Conservation (phyloP, 345 rosid genomes). For the Combretum micranthum region DNA sequence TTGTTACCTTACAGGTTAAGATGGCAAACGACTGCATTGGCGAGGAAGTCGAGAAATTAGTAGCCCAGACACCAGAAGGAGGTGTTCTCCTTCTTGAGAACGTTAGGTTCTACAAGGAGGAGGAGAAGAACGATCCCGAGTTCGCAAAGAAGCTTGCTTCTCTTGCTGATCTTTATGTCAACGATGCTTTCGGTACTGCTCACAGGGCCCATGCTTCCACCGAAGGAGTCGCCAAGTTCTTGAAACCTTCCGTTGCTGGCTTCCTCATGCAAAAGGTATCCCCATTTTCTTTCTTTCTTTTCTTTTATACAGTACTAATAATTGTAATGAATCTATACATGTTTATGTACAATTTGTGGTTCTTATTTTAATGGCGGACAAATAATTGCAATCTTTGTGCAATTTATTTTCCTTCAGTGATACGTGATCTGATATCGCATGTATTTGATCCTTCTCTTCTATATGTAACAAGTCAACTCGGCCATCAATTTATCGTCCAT, state of each 20-base stretch:
- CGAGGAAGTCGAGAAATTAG: conserved; percentile 67
- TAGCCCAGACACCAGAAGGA: conserved; percentile 58
- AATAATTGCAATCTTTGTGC: no score
- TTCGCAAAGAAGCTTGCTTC: conserved; percentile 91
- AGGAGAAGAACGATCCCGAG: conserved; percentile 94
- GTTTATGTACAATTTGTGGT: no score
- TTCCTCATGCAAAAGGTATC: conserved; percentile 90
- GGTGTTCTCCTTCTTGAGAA: conserved; percentile 85
- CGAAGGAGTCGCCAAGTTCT: conserved; percentile 76
- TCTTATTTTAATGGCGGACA: no score
- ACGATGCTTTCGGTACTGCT: conserved; percentile 92
- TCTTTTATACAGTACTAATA: neutral
- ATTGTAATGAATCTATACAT: no score
- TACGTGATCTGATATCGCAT: no score
- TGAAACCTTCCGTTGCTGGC: conserved; percentile 94
- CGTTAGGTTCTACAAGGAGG: conserved; percentile 87
- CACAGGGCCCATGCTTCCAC: conserved; percentile 97
- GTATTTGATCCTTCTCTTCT: no score
- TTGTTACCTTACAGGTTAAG: conserved; percentile 42
- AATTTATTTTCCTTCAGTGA: no score
- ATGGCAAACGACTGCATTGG: conserved; percentile 85
- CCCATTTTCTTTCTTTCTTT: neutral
- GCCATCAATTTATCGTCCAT: no score
- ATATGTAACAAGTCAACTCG: no score
- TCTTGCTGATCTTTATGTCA: conserved; percentile 77